These are phyloP conservation scores for Candida multigemmis DNA, from an alignment of 805 yeast species.

Conservation along the genomic window DNA sequence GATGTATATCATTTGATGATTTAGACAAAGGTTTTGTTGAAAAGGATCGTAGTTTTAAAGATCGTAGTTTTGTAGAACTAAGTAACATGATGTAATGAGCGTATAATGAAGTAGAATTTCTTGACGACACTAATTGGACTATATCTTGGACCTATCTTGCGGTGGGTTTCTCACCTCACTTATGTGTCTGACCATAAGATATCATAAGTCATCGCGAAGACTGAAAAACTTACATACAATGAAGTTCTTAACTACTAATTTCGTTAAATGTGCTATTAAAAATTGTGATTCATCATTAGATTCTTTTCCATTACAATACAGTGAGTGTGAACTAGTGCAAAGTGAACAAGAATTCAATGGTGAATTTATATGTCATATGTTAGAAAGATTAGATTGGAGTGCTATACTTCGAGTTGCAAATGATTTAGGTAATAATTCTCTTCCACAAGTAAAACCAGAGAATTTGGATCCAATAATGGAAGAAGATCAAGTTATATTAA, in stretches of 20 bases:
- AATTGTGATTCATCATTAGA: conserved; percentile 65
- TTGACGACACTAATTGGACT: too few relatives aligned
- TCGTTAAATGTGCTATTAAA: conserved; percentile 87
- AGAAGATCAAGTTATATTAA: conserved; percentile 45
- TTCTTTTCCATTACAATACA: conserved; percentile 73
- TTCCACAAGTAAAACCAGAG: conserved; percentile 58
- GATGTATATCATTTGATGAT: too few relatives aligned
- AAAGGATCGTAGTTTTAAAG: too few relatives aligned
- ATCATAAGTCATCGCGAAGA: too few relatives aligned
- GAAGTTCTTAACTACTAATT: conserved; percentile 95
- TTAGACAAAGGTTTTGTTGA: too few relatives aligned
- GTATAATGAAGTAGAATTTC: too few relatives aligned
- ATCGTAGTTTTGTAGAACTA: too few relatives aligned
- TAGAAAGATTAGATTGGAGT: conserved; percentile 81
- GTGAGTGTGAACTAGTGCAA: conserved; percentile 60
- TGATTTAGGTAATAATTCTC: conserved; percentile 51
- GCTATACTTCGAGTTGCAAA: conserved; percentile 72
- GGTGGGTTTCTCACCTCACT: too few relatives aligned
- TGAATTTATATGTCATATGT: conserved; percentile 65
- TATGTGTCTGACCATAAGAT: too few relatives aligned
- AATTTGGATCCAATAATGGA: conserved; percentile 44
- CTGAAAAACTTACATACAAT: too few relatives aligned
- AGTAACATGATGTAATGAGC: too few relatives aligned
- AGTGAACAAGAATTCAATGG: conserved; percentile 79
- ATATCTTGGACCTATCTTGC: too few relatives aligned